A percentile compares a stretch with the other conserved stretches of the same genome.
Evolutionary conservation across 352 stramenopile genomes (phyloP).

Genomic region (Paralagenidium karlingii): DNA sequence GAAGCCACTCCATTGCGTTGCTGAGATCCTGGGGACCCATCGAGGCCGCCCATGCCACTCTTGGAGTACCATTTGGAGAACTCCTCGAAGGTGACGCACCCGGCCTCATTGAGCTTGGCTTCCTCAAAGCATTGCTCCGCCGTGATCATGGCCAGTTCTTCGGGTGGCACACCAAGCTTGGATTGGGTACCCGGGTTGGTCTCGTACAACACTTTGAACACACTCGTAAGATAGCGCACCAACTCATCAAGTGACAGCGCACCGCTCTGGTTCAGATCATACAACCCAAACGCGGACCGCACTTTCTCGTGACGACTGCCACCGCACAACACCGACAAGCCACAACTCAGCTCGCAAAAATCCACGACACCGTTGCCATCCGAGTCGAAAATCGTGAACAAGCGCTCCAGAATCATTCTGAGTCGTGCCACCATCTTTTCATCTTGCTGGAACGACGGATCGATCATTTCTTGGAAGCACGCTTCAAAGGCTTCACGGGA

Average conservation of each 20-base stretch:
- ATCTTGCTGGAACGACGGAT: slow-evolving; percentile 66
- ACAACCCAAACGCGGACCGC: slow-evolving; percentile 73
- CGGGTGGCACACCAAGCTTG: slow-evolving; percentile 41
- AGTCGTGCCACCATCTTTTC: slow-evolving; percentile 44
- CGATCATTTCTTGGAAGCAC: slow-evolving; percentile 74
- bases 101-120: slow-evolving; percentile 69
- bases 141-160: slow-evolving; percentile 66
- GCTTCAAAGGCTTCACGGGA: slow-evolving; percentile 72
- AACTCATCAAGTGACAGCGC: slow-evolving; percentile 84
- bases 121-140: slow-evolving; percentile 79
- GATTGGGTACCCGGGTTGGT: slow-evolving; percentile 44
- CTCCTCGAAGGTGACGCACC: slow-evolving; percentile 75
- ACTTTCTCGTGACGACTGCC: slow-evolving; percentile 76
- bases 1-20: too few species aligned
- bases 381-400: slow-evolving; percentile 76
- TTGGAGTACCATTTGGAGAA: slow-evolving; percentile 79
- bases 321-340: slow-evolving; percentile 70
- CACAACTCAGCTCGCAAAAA: slow-evolving; percentile 74
- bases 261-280: slow-evolving; percentile 78
- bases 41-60: too few species aligned
- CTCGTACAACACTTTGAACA: slow-evolving; percentile 83
- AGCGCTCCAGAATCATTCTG: slow-evolving; percentile 50
- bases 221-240: slow-evolving; percentile 66
- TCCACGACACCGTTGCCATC: slow-evolving; percentile 69
- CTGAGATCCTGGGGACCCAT: too few species aligned